Evolutionary conservation across 176 grass and related monocot genomes (phyloP), one percentile per base, ranked within the genome.

Genomic region (Aegilops longissima): DNA sequence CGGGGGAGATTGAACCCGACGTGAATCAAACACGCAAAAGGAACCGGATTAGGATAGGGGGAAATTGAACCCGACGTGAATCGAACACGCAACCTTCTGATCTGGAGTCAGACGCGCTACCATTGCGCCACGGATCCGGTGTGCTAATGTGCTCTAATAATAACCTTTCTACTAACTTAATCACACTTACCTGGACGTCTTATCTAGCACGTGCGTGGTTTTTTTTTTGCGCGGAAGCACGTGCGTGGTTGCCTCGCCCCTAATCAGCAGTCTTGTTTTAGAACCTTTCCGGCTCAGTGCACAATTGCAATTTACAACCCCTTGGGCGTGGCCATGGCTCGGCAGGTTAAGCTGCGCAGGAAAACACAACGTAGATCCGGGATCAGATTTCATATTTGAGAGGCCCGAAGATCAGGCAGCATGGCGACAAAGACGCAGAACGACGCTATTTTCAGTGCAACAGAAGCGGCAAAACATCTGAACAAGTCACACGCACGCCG

Each of bases 51-150:
- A 45, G 44, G 11, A 45, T 45, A 11, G 11, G 11, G 44, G 87
- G 87, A 24, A 1, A 58, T 93, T 98, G 93, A 98, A 95, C 93
- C 93, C 92, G 93, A 94, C 96, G 92, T 98, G 93, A 94, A 98
- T 95, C 91, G 93, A 93, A 93, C 88, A 98, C 89, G 85, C 91
- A 88, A 95, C 96, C 96, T 98, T 95, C 93, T 98, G 93, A 98
- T 98, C 96, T 98, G 96, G 93, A 98, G 96, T 95, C 91, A 98
- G 93, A 95, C 96, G 91, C 93, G 93, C 96, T 98, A 98, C 93
- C 93, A 94, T 95, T 92, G 93, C 96, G 51, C 51, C 51, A 54
- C 16, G 51, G 51, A 54, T 54, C 51, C 51, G 16, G 16, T 7
- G 1, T 5, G 47, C 1, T 0, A 14, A 44, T 25, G 6, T 10